Conservation (phyloP, 805 yeast genomes). For the Candida peoriensis region DNA sequence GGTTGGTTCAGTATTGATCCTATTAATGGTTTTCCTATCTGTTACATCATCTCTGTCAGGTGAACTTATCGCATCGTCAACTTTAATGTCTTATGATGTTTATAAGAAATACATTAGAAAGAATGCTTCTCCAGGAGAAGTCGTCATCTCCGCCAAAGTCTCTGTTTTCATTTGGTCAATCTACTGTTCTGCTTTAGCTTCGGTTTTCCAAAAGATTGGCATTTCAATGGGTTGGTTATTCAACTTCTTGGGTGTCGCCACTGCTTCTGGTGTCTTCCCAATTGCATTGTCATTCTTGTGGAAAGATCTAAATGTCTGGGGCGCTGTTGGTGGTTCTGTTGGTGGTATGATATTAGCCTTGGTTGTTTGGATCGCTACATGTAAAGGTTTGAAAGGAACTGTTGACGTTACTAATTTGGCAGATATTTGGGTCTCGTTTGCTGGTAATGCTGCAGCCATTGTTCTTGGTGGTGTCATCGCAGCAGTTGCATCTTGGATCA, state of each 20-base stretch:
- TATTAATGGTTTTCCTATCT: constrained; percentile 37
- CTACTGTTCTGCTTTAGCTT: constrained; percentile 32
- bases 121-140: constrained; percentile 36
- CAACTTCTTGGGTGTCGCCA: constrained; percentile 37
- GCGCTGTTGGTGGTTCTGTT: constrained; percentile 34
- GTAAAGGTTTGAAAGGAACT: constrained; percentile 31
- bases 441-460: constrained; percentile 36
- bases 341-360: constrained; percentile 33
- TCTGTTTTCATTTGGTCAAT: constrained; percentile 36
- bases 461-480: constrained; percentile 33
- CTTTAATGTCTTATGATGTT: constrained; percentile 41
- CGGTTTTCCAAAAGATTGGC: constrained; percentile 31
- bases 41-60: constrained; percentile 39
- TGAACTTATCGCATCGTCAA: constrained; percentile 36
- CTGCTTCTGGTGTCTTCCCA: constrained; percentile 37
- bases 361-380: constrained; percentile 34
- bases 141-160: constrained; percentile 37
- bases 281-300: constrained; percentile 35
- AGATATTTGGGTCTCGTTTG: constrained; percentile 36
- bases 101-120: constrained; percentile 39
- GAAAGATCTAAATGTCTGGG: constrained; percentile 31
- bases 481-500: constrained; percentile 26
- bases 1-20: constrained; percentile 36
- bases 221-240: constrained; percentile 36
- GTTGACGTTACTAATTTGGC: constrained; percentile 31